These are phyloP conservation scores for Biscogniauxia sp. DNA, from an alignment of 2,329 filamentous ascomycete species.

Conservation along the genomic window DNA sequence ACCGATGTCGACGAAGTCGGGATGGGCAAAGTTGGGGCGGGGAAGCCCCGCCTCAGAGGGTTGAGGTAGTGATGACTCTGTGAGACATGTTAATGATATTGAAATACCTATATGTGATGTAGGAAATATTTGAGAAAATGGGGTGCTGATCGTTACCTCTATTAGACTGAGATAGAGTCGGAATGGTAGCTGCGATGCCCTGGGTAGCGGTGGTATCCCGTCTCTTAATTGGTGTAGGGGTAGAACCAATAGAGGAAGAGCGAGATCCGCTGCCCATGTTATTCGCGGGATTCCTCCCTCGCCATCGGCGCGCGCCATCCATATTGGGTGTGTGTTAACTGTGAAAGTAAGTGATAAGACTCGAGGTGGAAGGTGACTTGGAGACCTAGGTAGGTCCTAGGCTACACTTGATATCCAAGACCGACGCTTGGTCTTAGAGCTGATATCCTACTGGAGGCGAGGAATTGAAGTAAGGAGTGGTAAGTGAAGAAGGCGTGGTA, in stretches of 20 bases:
- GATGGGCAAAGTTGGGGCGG: slow-evolving; percentile 19
- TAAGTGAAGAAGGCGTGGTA: too few species aligned
- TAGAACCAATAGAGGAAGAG: background rate
- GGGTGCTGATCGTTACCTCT: background rate
- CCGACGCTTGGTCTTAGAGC: too few species aligned
- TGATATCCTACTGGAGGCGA: too few species aligned
- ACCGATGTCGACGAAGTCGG: slow-evolving; percentile 49
- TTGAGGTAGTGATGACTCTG: background rate
- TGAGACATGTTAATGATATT: background rate
- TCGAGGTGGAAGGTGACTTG: too few species aligned
- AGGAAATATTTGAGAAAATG: background rate
- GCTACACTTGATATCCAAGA: too few species aligned
- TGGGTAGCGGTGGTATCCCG: background rate
- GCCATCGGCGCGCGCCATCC: too few species aligned
- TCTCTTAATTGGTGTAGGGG: background rate
- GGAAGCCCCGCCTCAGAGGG: background rate
- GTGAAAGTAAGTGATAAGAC: too few species aligned
- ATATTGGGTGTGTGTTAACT: background rate
- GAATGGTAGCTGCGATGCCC: background rate
- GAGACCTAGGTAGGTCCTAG: too few species aligned
- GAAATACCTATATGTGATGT: background rate
- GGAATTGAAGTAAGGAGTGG: too few species aligned
- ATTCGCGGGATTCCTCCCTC: background rate
- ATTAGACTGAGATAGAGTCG: background rate
- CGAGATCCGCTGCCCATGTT: background rate